phyloP scores from a whole-genome alignment of 2,329 filamentous ascomycete genomes.

The Talaromyces islandicus region DNA sequence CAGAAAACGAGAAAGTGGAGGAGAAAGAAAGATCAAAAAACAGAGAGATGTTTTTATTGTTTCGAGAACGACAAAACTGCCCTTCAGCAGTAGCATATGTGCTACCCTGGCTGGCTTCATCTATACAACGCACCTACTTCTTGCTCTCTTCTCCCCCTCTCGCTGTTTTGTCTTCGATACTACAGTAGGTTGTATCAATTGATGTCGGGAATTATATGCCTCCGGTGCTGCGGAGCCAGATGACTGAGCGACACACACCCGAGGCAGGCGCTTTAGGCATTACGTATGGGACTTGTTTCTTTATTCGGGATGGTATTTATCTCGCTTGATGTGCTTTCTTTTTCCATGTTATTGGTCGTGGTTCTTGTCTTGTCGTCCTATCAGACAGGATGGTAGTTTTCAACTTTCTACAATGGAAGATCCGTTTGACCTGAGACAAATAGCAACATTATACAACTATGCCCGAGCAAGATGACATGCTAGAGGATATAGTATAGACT shows the following conservation, averaged over 20 bases:
- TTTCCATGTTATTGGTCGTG: background rate
- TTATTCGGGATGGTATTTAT: background rate
- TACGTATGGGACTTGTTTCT: background rate
- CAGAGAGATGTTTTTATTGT: background rate
- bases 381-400: background rate
- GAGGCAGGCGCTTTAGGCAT: slow-evolving; percentile 9
- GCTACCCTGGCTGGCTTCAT: background rate
- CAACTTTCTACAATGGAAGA: background rate
- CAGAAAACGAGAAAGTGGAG: slow-evolving; percentile 3
- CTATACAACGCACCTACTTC: slow-evolving; percentile 3
- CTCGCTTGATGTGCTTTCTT: background rate
- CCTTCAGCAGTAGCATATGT: background rate
- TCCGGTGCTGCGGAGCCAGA: slow-evolving; percentile 2
- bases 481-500: background rate
- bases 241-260: background rate
- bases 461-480: too few species aligned
- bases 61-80: background rate
- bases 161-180: background rate
- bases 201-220: slow-evolving; percentile 2
- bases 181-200: slow-evolving; percentile 1
- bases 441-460: background rate
- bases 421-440: background rate
- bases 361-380: background rate
- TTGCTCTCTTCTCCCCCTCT: background rate
- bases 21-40: background rate